These are phyloP conservation scores for Paramecium biaurelia DNA, from an alignment of 73 alveolate species.

Conservation along the genomic window DNA sequence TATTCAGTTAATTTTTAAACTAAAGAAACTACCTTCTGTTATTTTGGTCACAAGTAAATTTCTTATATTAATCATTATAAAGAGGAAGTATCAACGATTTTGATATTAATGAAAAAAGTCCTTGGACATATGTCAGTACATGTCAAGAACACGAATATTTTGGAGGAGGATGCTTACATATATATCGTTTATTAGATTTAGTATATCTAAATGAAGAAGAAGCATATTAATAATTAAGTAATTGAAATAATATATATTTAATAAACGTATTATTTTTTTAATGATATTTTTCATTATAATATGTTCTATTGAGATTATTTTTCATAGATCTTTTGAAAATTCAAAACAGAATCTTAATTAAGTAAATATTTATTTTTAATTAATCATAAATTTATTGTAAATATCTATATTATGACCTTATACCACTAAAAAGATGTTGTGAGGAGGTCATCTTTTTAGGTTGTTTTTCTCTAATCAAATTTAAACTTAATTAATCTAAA, in stretches of 20 bases:
- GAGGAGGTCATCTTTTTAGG: too few relatives aligned
- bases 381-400: too few relatives aligned
- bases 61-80: not conserved
- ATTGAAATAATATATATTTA: not conserved
- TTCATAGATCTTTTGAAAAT: too few relatives aligned
- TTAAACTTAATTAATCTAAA: too few relatives aligned
- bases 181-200: slow-evolving; percentile 55
- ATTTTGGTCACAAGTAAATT: slow-evolving; percentile 58
- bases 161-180: slow-evolving; percentile 61
- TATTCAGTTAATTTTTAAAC: slow-evolving; percentile 25
- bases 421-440: too few relatives aligned
- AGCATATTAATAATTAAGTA: not conserved
- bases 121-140: slow-evolving; percentile 63
- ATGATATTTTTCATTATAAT: too few relatives aligned
- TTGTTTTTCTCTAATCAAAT: too few relatives aligned
- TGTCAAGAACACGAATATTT: slow-evolving; percentile 46
- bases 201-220: slow-evolving; percentile 52
- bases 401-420: too few relatives aligned
- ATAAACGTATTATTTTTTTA: not conserved
- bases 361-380: too few relatives aligned
- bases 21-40: slow-evolving; percentile 48
- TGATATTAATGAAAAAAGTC: slow-evolving; percentile 55
- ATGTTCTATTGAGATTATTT: not conserved
- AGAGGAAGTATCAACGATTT: slow-evolving; percentile 61
- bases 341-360: too few relatives aligned